Evolutionary conservation across 176 grass and related monocot species (phyloP), one percentile per base, ranked within the genome.

Genomic region (Guadua angustifolia): DNA sequence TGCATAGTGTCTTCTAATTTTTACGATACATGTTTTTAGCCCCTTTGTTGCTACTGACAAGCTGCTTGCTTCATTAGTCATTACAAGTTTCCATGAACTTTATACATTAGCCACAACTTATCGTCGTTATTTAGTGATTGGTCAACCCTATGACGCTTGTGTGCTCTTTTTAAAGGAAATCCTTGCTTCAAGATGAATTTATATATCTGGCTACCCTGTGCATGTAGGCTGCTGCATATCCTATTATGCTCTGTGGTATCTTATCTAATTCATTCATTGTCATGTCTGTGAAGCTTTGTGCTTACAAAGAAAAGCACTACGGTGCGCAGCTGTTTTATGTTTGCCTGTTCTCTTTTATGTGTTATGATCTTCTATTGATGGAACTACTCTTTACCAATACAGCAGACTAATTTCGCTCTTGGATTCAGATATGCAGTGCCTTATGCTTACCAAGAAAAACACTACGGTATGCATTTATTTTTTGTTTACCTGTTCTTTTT

Each of bases 1-100:
- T 47, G 5, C 69, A 71, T 45, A 47, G 55, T 35, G 14, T 63
- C 14, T 59, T 58, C n/a, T 39, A 47, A 25, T 82, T 49, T 83
- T 47, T 13, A 2, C 14, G 7, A n/a, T 50, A 24, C 58, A 50
- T 24, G 11, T 63, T 24, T 73, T 15, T 9, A 0, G 16, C 9
- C 24, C 10, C 44, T 47, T 45, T 80, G 5, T 32, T 29, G 59
- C 39, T 60, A n/a, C 68, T 69, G 35, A 61, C 7, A 40, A 75
- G 4, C 7, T 4, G 15, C 47, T 15, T 45, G 25, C 18, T 44
- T 85, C 9, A 6, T 75, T 69, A 36, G n/a, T n/a, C n/a, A n/a
- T n/a, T 19, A 18, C 0, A 39, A 67, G 18, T 65, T 68, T 87
- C 7, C 63, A 51, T 70, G 1, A 83, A 62, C 22, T 53, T 4